Percentiles rank a stretch among this genome's conserved stretches.
Evolutionary conservation across 192 early-diverging fungal genomes (phyloP).

Genomic region (Pecoramyces ruminantium): DNA sequence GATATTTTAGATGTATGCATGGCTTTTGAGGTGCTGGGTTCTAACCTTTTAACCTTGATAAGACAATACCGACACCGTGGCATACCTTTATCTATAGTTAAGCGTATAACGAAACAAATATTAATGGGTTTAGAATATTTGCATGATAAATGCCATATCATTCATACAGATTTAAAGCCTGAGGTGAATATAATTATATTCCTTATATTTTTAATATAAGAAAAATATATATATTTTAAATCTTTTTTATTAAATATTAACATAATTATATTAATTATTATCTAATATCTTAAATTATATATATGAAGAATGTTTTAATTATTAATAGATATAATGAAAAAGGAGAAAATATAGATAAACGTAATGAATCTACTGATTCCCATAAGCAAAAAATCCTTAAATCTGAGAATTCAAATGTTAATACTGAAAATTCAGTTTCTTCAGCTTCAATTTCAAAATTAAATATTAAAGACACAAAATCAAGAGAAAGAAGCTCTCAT

Average conservation of each 20-base stretch:
- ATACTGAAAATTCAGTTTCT: neutral
- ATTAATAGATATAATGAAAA: neutral
- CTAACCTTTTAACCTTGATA: constrained; percentile 81
- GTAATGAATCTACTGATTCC: neutral
- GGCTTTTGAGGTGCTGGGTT: constrained; percentile 94
- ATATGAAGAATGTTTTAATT: neutral
- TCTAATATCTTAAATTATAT: no score
- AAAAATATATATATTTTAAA: no score
- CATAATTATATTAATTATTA: no score
- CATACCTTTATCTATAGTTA: constrained; percentile 70
- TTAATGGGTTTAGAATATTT: constrained; percentile 84
- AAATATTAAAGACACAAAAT: neutral
- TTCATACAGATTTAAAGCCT: constrained; percentile 96
- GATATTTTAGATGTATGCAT: constrained; percentile 67
- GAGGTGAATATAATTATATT: no score
- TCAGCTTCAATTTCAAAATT: neutral
- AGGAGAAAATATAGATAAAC: neutral
- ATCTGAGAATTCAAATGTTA: neutral
- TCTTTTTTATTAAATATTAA: no score
- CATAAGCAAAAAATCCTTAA: neutral
- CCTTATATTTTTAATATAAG: no score
- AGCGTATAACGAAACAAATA: constrained; percentile 78
- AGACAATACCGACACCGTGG: constrained; percentile 65
- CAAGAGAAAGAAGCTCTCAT: neutral
- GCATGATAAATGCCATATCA: constrained; percentile 82